phyloP scores from a whole-genome alignment of 2,329 filamentous ascomycete species.

The Pochonia chlamydosporia region DNA sequence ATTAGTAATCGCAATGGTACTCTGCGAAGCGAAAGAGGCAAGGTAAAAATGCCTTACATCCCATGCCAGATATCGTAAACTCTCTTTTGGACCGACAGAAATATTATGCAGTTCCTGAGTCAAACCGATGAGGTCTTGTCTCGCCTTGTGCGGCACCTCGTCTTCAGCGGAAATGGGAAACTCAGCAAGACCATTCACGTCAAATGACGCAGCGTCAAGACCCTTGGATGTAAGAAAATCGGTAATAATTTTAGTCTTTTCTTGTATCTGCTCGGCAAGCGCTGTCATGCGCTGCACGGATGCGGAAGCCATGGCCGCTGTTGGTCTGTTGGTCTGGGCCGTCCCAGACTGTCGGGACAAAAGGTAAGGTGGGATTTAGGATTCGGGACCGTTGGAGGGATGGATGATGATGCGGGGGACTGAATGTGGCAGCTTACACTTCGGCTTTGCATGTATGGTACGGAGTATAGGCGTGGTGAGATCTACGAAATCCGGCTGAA shows the following conservation, averaged over 20 bases:
- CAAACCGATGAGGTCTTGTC: conserved; percentile 13
- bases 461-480: too few species aligned
- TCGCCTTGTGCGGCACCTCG: conserved; percentile 7
- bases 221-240: conserved; percentile 8
- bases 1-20: neutral
- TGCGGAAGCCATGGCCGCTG: conserved; percentile 4
- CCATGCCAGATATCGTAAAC: conserved; percentile 18
- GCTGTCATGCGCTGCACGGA: conserved; percentile 8
- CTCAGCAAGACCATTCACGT: conserved; percentile 7
- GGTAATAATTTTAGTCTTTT: conserved; percentile 9
- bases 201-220: conserved; percentile 9
- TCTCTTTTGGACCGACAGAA: conserved; percentile 18
- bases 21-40: neutral
- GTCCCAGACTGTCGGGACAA: too few species aligned
- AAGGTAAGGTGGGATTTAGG: too few species aligned
- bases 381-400: too few species aligned
- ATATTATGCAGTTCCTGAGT: conserved; percentile 22
- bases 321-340: too few species aligned
- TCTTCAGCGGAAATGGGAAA: conserved; percentile 9
- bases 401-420: too few species aligned
- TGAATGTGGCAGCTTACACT: too few species aligned
- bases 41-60: conserved; percentile 14
- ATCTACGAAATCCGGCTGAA: too few species aligned
- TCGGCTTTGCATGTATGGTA: too few species aligned
- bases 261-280: conserved; percentile 5